These are phyloP conservation scores for Wickerhamiella alocasiicola DNA, from an alignment of 805 yeast species.

Conservation along the genomic window DNA sequence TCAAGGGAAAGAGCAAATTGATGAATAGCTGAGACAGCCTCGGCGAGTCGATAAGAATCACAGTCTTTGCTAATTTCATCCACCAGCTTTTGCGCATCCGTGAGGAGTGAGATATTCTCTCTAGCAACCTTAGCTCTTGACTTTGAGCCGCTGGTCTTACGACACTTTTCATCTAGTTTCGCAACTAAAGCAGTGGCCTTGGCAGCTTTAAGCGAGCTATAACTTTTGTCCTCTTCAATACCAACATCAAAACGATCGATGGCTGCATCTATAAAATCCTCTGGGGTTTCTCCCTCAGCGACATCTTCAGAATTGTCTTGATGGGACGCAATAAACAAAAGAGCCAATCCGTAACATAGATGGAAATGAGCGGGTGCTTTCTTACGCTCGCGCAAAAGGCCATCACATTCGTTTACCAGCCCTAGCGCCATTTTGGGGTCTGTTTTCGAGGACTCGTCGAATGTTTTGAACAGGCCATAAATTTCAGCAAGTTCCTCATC, in stretches of 20 bases:
- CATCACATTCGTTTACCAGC: constrained; percentile 82
- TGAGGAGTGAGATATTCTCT: not conserved
- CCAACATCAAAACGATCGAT: constrained; percentile 58
- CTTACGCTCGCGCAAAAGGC: constrained; percentile 37
- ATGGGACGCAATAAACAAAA: constrained; percentile 26
- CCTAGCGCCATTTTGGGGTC: constrained; percentile 39
- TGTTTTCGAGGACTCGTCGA: constrained; percentile 41
- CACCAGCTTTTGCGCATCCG: not conserved
- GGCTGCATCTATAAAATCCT: constrained; percentile 49
- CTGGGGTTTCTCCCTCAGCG: constrained; percentile 16
- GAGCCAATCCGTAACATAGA: constrained; percentile 59
- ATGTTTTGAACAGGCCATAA: constrained; percentile 58
- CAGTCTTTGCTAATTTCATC: not conserved
- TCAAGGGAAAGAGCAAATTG: constrained; percentile 15
- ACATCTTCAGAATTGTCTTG: constrained; percentile 19
- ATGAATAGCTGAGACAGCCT: constrained; percentile 14
- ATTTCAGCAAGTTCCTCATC: constrained; percentile 75
- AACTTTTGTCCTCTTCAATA: constrained; percentile 25
- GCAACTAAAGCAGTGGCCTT: constrained; percentile 14
- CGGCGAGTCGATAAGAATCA: constrained; percentile 14
- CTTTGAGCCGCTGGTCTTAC: constrained; percentile 1
- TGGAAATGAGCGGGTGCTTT: constrained; percentile 38
- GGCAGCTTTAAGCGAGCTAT: constrained; percentile 15
- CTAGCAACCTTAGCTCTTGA: not conserved
- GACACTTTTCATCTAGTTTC: constrained; percentile 6